Evolutionary conservation across 2,329 filamentous ascomycete genomes (phyloP), one percentile per base, ranked within the genome.

Genomic region (Diaporthe capsici): DNA sequence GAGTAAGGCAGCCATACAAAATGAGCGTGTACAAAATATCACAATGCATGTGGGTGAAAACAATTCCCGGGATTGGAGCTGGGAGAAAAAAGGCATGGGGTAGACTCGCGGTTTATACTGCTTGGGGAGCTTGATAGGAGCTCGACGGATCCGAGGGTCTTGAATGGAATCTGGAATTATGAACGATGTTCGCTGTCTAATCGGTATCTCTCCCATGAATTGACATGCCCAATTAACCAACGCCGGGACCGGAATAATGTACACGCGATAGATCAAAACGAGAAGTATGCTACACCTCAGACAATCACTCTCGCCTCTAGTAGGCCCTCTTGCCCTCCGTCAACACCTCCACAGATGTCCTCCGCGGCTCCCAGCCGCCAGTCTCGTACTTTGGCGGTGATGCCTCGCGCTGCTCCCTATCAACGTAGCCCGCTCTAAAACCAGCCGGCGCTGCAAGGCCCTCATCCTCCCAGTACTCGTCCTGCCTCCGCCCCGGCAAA

Each of bases 351-450:
- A 65, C 67, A 17, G 72, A 72, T 17, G 65, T 44, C 42, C 60
- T 39, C 10, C 49, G 58, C 15, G 51, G 34, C 39, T 67, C 47
- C 42, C 60, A 67, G n/a, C 65, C 37, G 22, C 73, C 73, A 34
- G 25, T 17, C 73, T 77, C 75, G 42, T 77, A 77, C 20, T 28
- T 49, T 25, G 75, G 75, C 15, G 75, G 75, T 57, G 61, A 53
- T 39, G 60, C 73, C 39, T 74, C 49, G 39, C 44, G 28, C 4
- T 72, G 53, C 28, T 37, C 49, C 22, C 49, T 34, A 7, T 47
- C 51, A 53, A 55, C 7, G 17, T 28, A 47, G 8, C 37, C 31
- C 39, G 34, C 57, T 4, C 44, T 51, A 13, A 39, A 25, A 8
- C 68, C 31, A 20, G 70, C 49, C 17, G 44, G 68, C 20, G 55